Evolutionary conservation across 257 asterid genomes (phyloP).

Genomic region (Nicotiana paniculata): DNA sequence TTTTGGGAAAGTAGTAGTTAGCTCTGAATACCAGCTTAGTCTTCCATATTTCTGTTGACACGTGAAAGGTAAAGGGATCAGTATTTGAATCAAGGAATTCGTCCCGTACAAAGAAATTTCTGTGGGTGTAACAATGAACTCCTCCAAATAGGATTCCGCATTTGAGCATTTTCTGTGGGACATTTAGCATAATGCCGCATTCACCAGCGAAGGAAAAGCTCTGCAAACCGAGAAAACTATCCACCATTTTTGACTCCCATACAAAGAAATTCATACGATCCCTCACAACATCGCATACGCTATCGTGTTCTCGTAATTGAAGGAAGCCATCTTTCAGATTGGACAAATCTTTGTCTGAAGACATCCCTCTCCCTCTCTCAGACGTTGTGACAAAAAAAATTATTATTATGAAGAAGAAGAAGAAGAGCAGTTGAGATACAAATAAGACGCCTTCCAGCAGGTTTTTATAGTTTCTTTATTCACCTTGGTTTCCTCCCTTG

Average conservation of each 20-base stretch:
- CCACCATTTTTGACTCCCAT: background rate
- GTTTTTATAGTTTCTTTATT: background rate
- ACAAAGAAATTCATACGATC: background rate
- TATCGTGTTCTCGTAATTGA: fast-evolving
- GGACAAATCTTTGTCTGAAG: background rate
- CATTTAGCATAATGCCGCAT: background rate
- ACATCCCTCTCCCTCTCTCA: background rate
- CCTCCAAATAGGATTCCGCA: no score
- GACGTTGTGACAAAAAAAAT: background rate
- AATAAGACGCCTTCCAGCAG: background rate
- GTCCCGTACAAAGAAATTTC: no score
- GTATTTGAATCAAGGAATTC: no score
- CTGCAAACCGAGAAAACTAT: background rate
- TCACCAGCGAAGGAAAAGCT: background rate
- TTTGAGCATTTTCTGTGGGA: background rate
- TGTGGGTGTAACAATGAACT: no score
- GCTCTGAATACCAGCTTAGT: background rate
- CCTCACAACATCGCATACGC: background rate
- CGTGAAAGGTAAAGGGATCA: no score
- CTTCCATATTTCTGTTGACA: background rate
- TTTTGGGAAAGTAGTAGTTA: background rate
- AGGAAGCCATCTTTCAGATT: background rate
- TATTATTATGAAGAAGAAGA: background rate
- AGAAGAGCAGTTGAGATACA: no score
- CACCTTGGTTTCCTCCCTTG: background rate